A percentile compares a stretch with the other conserved stretches of the same genome.
Conservation (phyloP, 75 land plant genomes). For the Azolla pinnata region DNA sequence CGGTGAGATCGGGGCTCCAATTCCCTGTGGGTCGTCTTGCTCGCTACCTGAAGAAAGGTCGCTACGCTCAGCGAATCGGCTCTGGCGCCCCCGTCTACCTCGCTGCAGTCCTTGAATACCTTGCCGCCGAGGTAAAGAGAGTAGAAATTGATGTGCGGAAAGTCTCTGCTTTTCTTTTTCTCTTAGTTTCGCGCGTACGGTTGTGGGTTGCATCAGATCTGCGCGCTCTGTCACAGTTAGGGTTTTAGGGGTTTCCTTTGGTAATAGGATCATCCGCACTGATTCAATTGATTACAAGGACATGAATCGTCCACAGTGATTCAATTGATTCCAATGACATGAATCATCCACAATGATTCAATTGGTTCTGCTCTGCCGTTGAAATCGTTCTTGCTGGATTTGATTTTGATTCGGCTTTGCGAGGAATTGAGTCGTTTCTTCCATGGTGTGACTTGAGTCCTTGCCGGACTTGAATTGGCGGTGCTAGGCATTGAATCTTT, state of each 20-base stretch:
- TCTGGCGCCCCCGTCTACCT: conserved; percentile 17
- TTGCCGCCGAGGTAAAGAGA: too few species aligned
- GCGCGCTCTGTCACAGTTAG: neutral
- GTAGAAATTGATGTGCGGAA: too few species aligned
- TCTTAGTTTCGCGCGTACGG: neutral
- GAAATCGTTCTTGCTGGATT: too few species aligned
- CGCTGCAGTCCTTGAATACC: conserved; percentile 1
- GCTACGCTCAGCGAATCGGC: conserved; percentile 14
- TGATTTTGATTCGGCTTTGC: too few species aligned
- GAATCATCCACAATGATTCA: too few species aligned
- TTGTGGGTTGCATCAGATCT: neutral
- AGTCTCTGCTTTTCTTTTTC: neutral
- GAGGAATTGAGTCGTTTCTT: too few species aligned
- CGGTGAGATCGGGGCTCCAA: conserved; percentile 7
- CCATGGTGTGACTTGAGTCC: too few species aligned
- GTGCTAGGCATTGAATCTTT: too few species aligned
- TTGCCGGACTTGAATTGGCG: too few species aligned
- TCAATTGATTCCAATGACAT: too few species aligned
- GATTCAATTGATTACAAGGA: neutral
- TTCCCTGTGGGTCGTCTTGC: conserved; percentile 13
- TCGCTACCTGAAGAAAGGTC: conserved; percentile 11
- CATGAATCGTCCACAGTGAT: too few species aligned
- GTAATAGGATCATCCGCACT: neutral
- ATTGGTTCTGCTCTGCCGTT: too few species aligned
- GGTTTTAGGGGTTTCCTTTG: neutral